These are phyloP conservation scores for Blastocladiella emersonii DNA, from an alignment of 371 early-diverging fungal species.

Conservation along the genomic window DNA sequence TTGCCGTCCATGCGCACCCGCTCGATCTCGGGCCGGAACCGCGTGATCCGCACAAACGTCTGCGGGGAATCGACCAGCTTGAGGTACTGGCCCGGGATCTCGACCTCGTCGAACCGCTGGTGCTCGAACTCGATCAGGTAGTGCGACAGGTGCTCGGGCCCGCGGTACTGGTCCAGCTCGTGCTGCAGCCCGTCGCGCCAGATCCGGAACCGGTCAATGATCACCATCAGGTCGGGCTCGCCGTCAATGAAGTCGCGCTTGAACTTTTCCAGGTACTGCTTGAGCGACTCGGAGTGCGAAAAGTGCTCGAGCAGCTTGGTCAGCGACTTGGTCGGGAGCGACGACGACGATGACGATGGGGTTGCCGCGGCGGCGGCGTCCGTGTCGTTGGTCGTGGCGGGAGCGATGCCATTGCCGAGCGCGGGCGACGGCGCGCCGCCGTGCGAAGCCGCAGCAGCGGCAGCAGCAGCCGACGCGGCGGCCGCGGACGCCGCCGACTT, in stretches of 20 bases:
- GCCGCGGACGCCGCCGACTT: too few relatives aligned
- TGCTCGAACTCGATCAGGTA: slow-evolving; percentile 95
- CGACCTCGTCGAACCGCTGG: slow-evolving; percentile 92
- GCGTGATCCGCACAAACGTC: slow-evolving; percentile 80
- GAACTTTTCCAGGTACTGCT: slow-evolving; percentile 54
- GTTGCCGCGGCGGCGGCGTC: not conserved
- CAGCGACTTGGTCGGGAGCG: not conserved
- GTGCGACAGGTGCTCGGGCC: slow-evolving; percentile 69
- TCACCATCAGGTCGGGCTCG: slow-evolving; percentile 61
- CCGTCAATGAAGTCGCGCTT: slow-evolving; percentile 73
- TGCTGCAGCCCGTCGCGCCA: slow-evolving; percentile 86
- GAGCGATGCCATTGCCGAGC: too few relatives aligned
- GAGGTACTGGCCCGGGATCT: slow-evolving; percentile 94
- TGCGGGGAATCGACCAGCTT: slow-evolving; percentile 25
- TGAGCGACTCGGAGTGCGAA: not conserved
- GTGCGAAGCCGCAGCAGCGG: too few relatives aligned
- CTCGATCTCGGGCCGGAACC: slow-evolving; percentile 80
- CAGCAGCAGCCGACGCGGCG: too few relatives aligned
- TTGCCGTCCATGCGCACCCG: slow-evolving; percentile 59
- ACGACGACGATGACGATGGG: too few relatives aligned
- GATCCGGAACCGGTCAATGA: slow-evolving; percentile 55
- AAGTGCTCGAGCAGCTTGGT: not conserved
- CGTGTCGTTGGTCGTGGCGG: not conserved
- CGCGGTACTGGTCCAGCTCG: slow-evolving; percentile 62
- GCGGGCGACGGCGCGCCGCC: not conserved